A percentile compares a stretch with the other conserved stretches of the same genome.
Conservation (phyloP, 768 basidiomycete species). For the Mycena alexandri region DNA sequence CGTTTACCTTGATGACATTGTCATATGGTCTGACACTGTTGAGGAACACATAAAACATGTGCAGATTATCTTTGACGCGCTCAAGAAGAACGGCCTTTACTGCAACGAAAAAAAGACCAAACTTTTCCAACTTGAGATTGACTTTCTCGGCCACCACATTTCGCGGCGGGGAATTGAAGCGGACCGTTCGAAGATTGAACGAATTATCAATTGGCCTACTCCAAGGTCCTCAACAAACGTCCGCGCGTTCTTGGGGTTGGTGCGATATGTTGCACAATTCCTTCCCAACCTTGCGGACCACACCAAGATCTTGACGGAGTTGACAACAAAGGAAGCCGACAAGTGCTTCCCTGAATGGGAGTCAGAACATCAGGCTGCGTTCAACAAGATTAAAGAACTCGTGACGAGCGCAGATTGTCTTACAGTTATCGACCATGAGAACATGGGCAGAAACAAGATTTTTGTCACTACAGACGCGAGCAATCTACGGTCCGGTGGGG, state of each 20-base stretch:
- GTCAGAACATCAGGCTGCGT: slow-evolving; percentile 39
- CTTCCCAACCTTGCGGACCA: too few species aligned
- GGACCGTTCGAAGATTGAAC: slow-evolving; percentile 47
- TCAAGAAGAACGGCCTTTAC: too few species aligned
- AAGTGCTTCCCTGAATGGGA: slow-evolving; percentile 46
- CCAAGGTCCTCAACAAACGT: slow-evolving; percentile 46
- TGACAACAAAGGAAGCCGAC: slow-evolving; percentile 46
- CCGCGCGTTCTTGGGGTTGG: slow-evolving; percentile 48
- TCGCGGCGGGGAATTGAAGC: too few species aligned
- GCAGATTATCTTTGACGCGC: too few species aligned
- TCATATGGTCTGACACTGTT: too few species aligned
- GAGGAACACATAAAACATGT: too few species aligned
- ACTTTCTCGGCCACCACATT: too few species aligned
- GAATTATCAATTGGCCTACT: slow-evolving; percentile 47
- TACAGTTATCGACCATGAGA: slow-evolving; percentile 47
- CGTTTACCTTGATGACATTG: too few species aligned
- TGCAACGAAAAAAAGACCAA: slow-evolving; percentile 43
- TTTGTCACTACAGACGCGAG: slow-evolving; percentile 48
- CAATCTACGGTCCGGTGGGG: slow-evolving; percentile 43
- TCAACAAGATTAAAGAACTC: slow-evolving; percentile 44
- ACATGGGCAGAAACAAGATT: slow-evolving; percentile 45
- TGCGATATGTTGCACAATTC: too few species aligned
- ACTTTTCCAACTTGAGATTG: slow-evolving; percentile 14
- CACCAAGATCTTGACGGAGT: slow-evolving; percentile 41
- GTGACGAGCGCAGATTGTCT: slow-evolving; percentile 42